Evolutionary conservation across 2,329 filamentous ascomycete genomes (phyloP).

Genomic region (Aspergillus chevalieri): DNA sequence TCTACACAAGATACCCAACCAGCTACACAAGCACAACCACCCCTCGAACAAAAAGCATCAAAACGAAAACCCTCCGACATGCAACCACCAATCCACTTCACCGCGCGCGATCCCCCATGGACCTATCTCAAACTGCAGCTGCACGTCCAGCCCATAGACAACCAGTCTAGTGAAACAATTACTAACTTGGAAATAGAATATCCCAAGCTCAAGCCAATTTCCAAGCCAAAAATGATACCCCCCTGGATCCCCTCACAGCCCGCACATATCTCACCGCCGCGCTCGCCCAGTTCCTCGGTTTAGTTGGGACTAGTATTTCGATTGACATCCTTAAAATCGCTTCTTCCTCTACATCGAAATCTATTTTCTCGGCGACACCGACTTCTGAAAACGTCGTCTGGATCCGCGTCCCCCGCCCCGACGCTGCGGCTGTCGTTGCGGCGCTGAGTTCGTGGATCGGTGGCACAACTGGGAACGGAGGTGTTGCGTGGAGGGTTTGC

Average conservation of each 20-base stretch:
- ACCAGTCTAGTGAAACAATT: slow-evolving; percentile 1
- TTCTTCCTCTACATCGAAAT: neutral
- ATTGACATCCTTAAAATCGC: slow-evolving; percentile 42
- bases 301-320: slow-evolving; percentile 41
- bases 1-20: neutral
- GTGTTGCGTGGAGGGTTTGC: slow-evolving; percentile 34
- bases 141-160: slow-evolving; percentile 16
- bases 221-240: slow-evolving; percentile 4
- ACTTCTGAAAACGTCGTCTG: slow-evolving; percentile 24
- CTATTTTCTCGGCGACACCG: slow-evolving; percentile 1
- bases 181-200: slow-evolving; percentile 14
- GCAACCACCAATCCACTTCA: slow-evolving; percentile 24
- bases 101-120: slow-evolving; percentile 39
- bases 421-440: slow-evolving; percentile 37
- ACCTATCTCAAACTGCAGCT: slow-evolving; percentile 40
- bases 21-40: neutral
- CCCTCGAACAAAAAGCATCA: neutral
- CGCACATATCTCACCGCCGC: slow-evolving; percentile 42
- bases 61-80: slow-evolving; percentile 23
- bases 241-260: slow-evolving; percentile 42
- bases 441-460: slow-evolving; percentile 45
- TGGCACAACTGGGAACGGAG: slow-evolving; percentile 14
- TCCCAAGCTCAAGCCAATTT: slow-evolving; percentile 15
- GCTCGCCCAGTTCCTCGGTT: slow-evolving; percentile 42
- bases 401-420: slow-evolving; percentile 42